Evolutionary conservation across 768 basidiomycete genomes (phyloP), one percentile per base, ranked within the genome.

Genomic region (Lactifluus echinatus): DNA sequence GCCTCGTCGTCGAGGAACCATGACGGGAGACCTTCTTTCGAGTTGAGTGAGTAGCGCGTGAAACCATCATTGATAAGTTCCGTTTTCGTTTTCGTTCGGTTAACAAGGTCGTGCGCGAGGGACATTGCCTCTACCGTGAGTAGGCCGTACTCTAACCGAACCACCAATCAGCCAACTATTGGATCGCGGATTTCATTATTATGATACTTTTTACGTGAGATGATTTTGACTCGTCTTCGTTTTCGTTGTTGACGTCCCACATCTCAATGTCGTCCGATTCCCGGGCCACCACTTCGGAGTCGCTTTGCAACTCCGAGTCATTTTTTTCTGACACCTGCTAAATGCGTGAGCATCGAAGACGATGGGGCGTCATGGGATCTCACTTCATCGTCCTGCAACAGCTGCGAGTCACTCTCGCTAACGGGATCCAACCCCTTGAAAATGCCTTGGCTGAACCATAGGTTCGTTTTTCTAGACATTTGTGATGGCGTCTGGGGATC

Each of bases 1-100:
- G 83, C 72, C 72, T 99, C 96, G 63, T 99, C 96, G 63, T 99
- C 96, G 33, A 98, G 76, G 78, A 99, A 98, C 96, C 96, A 99
- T 0, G 84, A 72, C 5, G 96, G 96, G 11, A 98, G 81, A 15
- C 78, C 91, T 49, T 98, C 96, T 71, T 93, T 95, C 55, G 88
- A 80, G 64, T 93, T 89, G 53, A 94, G 79, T 2, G 94, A 90
- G 71, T 93, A 88, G 11, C 92, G 88, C 71, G 87, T 93, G 77
- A 98, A 99, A 12, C 96, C 96, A 45, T 96, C 87, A 64, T 98
- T 92, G 66, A 98, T 80, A 24, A 99, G 78, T 28, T 91, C 80
- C 5, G 91, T 91, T 66, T 84, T 85, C 0, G 93, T 97, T 63
- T 77, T 93, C 73, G 90, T 75, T 31, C 91, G 85, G 70, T 98